Evolutionary conservation across 2,329 filamentous ascomycete genomes (phyloP).

Genomic region (Lithohypha guttulata): DNA sequence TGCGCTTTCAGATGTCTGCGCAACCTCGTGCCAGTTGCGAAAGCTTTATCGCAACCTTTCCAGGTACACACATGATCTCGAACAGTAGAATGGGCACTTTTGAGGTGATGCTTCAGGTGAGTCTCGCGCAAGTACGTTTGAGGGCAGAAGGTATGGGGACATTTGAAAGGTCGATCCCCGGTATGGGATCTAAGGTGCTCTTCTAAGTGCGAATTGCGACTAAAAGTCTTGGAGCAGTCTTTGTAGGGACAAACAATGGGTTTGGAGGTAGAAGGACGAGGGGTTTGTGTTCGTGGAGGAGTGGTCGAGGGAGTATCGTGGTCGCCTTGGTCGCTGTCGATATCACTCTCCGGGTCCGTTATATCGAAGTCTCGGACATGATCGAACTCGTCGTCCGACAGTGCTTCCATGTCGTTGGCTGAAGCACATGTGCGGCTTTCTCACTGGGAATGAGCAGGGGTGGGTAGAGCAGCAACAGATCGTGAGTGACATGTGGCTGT

Average conservation of each 20-base stretch:
- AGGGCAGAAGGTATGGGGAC: slow-evolving; percentile 57
- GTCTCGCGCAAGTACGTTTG: slow-evolving; percentile 82
- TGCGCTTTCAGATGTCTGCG: slow-evolving; percentile 70
- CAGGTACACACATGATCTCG: slow-evolving; percentile 61
- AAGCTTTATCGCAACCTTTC: slow-evolving; percentile 65
- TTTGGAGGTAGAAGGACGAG: slow-evolving; percentile 61
- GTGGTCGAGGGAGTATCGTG: slow-evolving; percentile 19
- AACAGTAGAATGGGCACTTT: slow-evolving; percentile 65
- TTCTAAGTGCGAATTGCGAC: slow-evolving; percentile 68
- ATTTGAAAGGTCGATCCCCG: slow-evolving; percentile 70
- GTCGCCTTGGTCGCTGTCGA: slow-evolving; percentile 7
- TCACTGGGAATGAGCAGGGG: background rate
- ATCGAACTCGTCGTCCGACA: slow-evolving; percentile 18
- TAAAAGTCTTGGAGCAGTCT: slow-evolving; percentile 72
- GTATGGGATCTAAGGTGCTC: slow-evolving; percentile 77
- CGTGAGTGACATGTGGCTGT: too few relatives aligned
- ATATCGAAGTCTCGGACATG: slow-evolving; percentile 10
- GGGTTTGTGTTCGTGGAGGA: slow-evolving; percentile 20
- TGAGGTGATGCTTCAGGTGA: slow-evolving; percentile 75
- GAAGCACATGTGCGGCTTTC: slow-evolving; percentile 1
- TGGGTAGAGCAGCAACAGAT: slow-evolving; percentile 1
- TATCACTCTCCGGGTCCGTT: slow-evolving; percentile 8
- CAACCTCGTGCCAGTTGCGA: slow-evolving; percentile 68
- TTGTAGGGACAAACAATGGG: slow-evolving; percentile 65
- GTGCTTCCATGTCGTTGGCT: slow-evolving; percentile 11